Evolutionary conservation across 2,329 filamentous ascomycete species (phyloP).

Genomic region (Orbilia ellipsospora): DNA sequence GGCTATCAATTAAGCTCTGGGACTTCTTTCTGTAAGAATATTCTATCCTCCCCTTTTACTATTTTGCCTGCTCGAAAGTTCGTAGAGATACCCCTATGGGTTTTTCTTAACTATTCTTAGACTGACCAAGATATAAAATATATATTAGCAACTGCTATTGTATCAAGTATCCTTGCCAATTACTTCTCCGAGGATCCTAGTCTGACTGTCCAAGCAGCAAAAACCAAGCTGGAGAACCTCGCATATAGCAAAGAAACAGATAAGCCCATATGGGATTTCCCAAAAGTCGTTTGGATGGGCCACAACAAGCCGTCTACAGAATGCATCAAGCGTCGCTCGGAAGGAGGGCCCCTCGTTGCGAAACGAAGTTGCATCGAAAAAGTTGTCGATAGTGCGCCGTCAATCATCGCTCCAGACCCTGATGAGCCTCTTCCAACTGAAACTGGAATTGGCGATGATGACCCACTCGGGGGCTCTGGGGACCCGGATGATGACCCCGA

Average conservation of each 20-base stretch:
- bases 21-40: slow-evolving; percentile 39
- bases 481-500: no score
- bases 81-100: not conserved
- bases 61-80: not conserved
- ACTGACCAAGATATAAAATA: not conserved
- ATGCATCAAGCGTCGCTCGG: not conserved
- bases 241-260: slow-evolving; percentile 6
- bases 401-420: not conserved
- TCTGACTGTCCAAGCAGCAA: not conserved
- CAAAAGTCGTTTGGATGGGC: slow-evolving; percentile 35
- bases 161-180: slow-evolving; percentile 31
- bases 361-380: not conserved
- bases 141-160: slow-evolving; percentile 29
- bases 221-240: not conserved
- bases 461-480: not conserved
- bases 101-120: not conserved
- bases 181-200: slow-evolving; percentile 5
- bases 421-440: slow-evolving; percentile 1
- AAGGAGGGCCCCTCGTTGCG: not conserved
- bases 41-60: no score
- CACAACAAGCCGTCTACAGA: not conserved
- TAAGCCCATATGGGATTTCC: not conserved
- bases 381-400: not conserved
- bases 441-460: not conserved
- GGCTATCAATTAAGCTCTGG: slow-evolving; percentile 37